phyloP scores from a whole-genome alignment of 2,329 filamentous ascomycete genomes.

The Talaromyces piceae region DNA sequence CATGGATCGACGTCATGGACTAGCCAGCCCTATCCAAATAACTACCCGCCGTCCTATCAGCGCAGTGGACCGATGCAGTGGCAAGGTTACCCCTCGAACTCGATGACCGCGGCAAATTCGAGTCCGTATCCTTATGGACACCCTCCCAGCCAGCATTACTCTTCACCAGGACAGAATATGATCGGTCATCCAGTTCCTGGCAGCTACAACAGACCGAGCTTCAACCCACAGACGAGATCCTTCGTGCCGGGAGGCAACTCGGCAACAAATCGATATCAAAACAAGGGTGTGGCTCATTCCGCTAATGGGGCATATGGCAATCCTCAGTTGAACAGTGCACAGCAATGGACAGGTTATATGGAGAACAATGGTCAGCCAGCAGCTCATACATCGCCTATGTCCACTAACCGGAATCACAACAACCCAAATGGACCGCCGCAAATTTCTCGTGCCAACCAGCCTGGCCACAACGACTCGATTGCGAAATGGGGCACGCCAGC shows the following conservation, averaged over 20 bases:
- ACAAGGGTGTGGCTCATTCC: conserved; percentile 22
- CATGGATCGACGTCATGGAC: conserved; percentile 24
- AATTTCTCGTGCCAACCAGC: conserved; percentile 16
- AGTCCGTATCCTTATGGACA: conserved; percentile 70
- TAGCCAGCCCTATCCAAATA: conserved; percentile 25
- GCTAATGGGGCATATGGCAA: conserved; percentile 23
- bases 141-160: conserved; percentile 48
- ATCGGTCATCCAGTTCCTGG: conserved; percentile 75
- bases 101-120: conserved; percentile 30
- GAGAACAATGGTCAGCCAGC: conserved; percentile 8
- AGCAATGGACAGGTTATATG: conserved; percentile 8
- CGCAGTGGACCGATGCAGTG: conserved; percentile 35
- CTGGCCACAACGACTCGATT: conserved; percentile 32
- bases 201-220: conserved; percentile 74
- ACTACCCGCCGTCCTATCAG: conserved; percentile 27
- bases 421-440: conserved; percentile 12
- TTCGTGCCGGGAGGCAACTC: conserved; percentile 62
- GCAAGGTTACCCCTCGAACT: conserved; percentile 30
- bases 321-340: conserved; percentile 21
- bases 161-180: conserved; percentile 59
- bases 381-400: conserved; percentile 5
- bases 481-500: conserved; percentile 46
- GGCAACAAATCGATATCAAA: conserved; percentile 25
- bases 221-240: conserved; percentile 90
- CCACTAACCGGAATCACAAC: conserved; percentile 17